These are phyloP conservation scores for Casaregolazyma lundiana DNA, from an alignment of 1,139 yeast genomes.

Conservation along the genomic window DNA sequence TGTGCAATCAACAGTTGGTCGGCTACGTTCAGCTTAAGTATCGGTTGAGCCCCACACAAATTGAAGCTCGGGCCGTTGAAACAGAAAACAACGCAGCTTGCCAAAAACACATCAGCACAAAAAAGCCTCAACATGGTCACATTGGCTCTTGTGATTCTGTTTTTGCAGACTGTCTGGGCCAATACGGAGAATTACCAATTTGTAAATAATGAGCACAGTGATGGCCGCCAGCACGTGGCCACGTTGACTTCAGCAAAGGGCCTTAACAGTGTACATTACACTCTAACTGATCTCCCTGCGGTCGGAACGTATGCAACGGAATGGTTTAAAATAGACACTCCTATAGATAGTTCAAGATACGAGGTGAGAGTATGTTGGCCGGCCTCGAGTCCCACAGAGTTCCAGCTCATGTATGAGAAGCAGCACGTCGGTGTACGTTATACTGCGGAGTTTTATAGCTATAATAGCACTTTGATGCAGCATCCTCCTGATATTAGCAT, in stretches of 20 bases:
- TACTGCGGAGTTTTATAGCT: constrained; percentile 20
- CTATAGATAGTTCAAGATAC: constrained; percentile 17
- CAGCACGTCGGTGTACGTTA: constrained; percentile 18
- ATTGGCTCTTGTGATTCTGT: not conserved
- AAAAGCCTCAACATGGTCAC: not conserved
- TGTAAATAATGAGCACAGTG: constrained; percentile 1
- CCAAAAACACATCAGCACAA: too few species aligned
- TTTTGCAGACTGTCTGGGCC: not conserved
- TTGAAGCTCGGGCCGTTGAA: not conserved
- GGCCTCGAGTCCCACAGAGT: constrained; percentile 32
- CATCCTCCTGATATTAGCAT: constrained; percentile 22
- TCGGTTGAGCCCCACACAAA: not conserved
- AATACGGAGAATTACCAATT: constrained; percentile 14
- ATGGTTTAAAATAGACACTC: constrained; percentile 10
- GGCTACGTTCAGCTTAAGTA: not conserved
- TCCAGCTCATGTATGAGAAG: constrained; percentile 22
- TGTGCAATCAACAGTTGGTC: not conserved
- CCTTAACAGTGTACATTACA: not conserved
- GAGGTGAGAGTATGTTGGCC: constrained; percentile 37
- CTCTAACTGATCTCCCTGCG: constrained; percentile 1
- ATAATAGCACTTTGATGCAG: constrained; percentile 14
- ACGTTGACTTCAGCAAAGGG: not conserved
- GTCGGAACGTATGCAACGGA: constrained; percentile 1
- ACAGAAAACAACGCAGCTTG: too few species aligned
- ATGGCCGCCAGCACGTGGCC: not conserved